Conservation (phyloP, 306 rosid genomes). For the Purshia tridentata region DNA sequence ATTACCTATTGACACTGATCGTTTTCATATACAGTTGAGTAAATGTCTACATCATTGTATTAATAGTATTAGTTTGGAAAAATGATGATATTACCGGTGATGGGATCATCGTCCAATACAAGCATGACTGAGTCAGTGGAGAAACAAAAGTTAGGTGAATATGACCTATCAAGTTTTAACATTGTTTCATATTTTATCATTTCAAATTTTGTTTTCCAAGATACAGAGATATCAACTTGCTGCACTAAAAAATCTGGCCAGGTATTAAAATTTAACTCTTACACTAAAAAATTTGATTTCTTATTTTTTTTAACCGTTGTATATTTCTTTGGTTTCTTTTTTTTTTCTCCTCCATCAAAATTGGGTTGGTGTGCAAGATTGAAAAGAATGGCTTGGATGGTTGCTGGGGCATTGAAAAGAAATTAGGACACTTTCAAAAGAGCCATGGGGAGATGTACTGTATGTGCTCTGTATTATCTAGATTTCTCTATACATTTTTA, state of each 20-base stretch:
- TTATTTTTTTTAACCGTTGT: background rate
- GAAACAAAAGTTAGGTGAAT: conserved; percentile 21
- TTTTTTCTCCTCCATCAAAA: background rate
- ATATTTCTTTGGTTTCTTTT: background rate
- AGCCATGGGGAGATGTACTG: background rate
- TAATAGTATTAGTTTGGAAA: background rate
- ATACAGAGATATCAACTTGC: background rate
- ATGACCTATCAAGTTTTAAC: conserved; percentile 4
- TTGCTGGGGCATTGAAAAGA: background rate
- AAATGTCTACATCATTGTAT: background rate
- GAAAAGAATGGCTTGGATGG: background rate
- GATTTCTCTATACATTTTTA: background rate
- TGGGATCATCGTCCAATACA: background rate
- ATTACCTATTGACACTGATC: background rate
- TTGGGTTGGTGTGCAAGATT: background rate
- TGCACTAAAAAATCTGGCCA: background rate
- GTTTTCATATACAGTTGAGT: background rate
- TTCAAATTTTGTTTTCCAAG: background rate
- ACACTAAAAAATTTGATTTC: background rate
- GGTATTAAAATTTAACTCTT: background rate
- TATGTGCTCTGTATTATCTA: background rate
- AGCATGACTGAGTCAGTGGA: conserved; percentile 7
- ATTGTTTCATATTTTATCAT: conserved; percentile 2
- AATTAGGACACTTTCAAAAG: background rate
- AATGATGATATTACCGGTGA: background rate